Base-by-base conservation (phyloP, 1,284 basidiomycete genomes). In the Coriolopsis trogii region DNA sequence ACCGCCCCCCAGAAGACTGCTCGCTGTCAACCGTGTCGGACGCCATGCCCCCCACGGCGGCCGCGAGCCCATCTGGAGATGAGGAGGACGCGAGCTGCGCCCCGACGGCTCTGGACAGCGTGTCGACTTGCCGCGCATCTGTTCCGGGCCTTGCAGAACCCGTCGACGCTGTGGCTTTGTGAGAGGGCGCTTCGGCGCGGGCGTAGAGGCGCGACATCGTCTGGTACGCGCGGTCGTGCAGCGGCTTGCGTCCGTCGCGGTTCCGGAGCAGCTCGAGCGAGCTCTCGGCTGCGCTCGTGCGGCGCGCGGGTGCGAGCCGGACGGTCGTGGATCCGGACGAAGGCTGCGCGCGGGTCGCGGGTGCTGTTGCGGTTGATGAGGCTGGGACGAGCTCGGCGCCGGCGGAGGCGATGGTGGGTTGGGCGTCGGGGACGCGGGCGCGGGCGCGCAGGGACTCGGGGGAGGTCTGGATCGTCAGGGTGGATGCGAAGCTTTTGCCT, bases 261-360 rank as follows among this genome's bases (percentile, higher is more conserved):
- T 39, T 60, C 20, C 65, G 66, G 23, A 72, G 63, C 43, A 67
- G 64, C 44, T 71, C 71, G 21, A 72, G 63, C 8, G 71, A 71
- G 18, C 58, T 59, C 53, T 73, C 70, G 3, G 73, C 73, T n/a
- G 63, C 67, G 51, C 71, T 71, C 15, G 63, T 40, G 25, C 63
- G 63, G 3, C 65, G 61, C 0, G 52, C 29, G 13, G 49, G 58
- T 31, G 38, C 41, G n/a, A 42, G 39, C 10, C 48, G 51, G 44
- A 44, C 51, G 31, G 56, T 33, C 3, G 47, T 43, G 4, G 47
- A 36, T 6, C 41, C 42, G 5, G 46, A 42, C 3, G n/a, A n/a
- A n/a, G n/a, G n/a, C n/a, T n/a, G n/a, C n/a, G n/a, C n/a, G n/a
- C n/a, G n/a, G 62, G 47, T 49, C 28, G 47, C 49, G 23, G 54